phyloP scores from a whole-genome alignment of 306 rosid species.

The Hippophae rhamnoides region DNA sequence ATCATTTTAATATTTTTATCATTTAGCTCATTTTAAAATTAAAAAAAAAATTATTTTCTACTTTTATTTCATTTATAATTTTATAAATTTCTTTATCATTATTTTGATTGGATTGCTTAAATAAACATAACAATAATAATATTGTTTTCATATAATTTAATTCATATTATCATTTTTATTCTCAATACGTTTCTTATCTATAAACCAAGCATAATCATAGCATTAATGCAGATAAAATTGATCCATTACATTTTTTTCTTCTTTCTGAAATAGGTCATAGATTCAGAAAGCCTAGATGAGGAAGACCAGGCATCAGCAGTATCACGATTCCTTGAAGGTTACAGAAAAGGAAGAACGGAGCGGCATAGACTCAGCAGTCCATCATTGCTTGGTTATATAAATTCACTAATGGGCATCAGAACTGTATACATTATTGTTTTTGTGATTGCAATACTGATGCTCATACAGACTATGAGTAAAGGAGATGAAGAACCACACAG shows the following conservation, averaged over 20 bases:
- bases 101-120: no score
- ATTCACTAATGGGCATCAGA: conserved; percentile 48
- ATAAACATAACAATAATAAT: no score
- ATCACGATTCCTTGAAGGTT: conserved; percentile 65
- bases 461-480: conserved; percentile 36
- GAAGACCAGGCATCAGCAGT: conserved; percentile 71
- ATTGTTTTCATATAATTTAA: no score
- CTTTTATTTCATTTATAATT: no score
- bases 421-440: conserved; percentile 57
- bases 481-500: conserved; percentile 40
- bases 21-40: no score
- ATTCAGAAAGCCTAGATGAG: conserved; percentile 55
- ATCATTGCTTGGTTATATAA: conserved; percentile 32
- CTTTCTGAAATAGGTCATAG: conserved; percentile 45
- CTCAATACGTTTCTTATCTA: no score
- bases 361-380: conserved; percentile 41
- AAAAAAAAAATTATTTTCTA: no score
- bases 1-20: no score
- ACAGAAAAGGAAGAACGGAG: conserved; percentile 61
- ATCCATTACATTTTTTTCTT: not conserved
- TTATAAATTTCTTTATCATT: no score
- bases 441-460: conserved; percentile 40
- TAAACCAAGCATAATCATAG: no score
- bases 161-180: no score
- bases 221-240: no score